These are phyloP conservation scores for Solanum arcanum DNA, from an alignment of 257 asterid species.

Conservation along the genomic window DNA sequence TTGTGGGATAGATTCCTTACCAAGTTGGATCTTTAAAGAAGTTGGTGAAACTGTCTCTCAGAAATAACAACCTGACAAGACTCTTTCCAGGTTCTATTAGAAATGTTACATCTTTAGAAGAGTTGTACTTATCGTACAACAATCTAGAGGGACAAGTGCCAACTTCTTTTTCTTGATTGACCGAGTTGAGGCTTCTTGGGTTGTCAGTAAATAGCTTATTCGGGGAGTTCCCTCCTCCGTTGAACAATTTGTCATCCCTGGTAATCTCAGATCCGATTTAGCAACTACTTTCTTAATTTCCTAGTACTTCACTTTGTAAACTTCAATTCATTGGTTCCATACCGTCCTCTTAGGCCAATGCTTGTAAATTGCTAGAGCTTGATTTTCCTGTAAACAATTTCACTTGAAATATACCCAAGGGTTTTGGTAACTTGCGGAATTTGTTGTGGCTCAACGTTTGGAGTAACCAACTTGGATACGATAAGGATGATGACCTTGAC, in stretches of 20 bases:
- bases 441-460: constrained; percentile 10
- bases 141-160: constrained; percentile 27
- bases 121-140: constrained; percentile 28
- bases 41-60: constrained; percentile 13
- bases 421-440: constrained; percentile 18
- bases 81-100: constrained; percentile 34
- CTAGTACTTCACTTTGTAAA: constrained; percentile 12
- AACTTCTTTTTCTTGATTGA: constrained; percentile 8
- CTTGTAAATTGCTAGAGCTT: constrained; percentile 14
- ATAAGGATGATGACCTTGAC: constrained; percentile 15
- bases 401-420: not conserved
- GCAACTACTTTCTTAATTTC: constrained; percentile 21
- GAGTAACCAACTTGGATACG: constrained; percentile 21
- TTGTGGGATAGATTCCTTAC: constrained; percentile 12
- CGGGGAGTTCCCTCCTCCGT: constrained; percentile 26
- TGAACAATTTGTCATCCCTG: constrained; percentile 31
- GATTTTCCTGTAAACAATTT: constrained; percentile 24
- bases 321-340: constrained; percentile 23
- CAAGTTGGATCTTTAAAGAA: constrained; percentile 7
- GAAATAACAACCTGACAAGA: constrained; percentile 39
- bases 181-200: constrained; percentile 6
- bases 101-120: constrained; percentile 24
- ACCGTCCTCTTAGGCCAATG: constrained; percentile 33
- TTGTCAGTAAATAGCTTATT: constrained; percentile 14
- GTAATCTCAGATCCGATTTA: constrained; percentile 20